A percentile compares a stretch with the other conserved stretches of the same genome.
Evolutionary conservation across 768 basidiomycete species (phyloP).

Genomic region (Rhizopogon sp.): DNA sequence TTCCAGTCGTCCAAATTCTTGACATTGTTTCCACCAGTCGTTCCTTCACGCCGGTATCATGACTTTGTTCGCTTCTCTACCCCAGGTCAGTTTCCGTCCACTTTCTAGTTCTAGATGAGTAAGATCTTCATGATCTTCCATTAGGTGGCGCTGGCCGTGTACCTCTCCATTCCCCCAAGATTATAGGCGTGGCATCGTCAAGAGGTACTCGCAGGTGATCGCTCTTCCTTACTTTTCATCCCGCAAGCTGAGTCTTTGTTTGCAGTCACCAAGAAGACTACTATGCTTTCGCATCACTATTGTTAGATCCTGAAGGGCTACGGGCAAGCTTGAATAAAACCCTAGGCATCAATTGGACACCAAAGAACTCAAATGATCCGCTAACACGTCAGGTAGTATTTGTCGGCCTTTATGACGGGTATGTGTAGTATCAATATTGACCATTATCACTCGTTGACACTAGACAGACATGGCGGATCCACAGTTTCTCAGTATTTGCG

Average conservation of each 20-base stretch:
- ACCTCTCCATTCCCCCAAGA: constrained; percentile 69
- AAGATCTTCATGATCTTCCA: constrained; percentile 1
- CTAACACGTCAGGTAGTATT: constrained; percentile 76
- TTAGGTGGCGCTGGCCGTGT: constrained; percentile 62
- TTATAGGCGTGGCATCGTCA: constrained; percentile 72
- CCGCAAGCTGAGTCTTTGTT: background rate
- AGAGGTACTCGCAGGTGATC: constrained; percentile 70
- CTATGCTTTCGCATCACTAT: constrained; percentile 69
- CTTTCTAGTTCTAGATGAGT: background rate
- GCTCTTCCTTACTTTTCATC: background rate
- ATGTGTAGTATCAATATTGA: constrained; percentile 15
- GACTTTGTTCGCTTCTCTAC: constrained; percentile 59
- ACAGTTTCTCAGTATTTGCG: constrained; percentile 82
- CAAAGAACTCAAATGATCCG: constrained; percentile 43
- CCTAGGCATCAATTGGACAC: constrained; percentile 70
- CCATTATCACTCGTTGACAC: background rate
- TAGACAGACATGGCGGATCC: constrained; percentile 81
- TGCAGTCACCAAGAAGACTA: constrained; percentile 88
- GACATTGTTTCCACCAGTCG: constrained; percentile 7
- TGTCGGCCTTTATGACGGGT: constrained; percentile 93
- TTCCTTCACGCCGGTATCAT: constrained; percentile 43
- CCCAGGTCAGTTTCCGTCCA: constrained; percentile 39
- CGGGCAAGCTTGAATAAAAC: constrained; percentile 55
- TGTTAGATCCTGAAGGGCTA: constrained; percentile 73
- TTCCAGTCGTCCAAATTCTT: constrained; percentile 15